These are phyloP conservation scores for Xanthoconium separans DNA, from an alignment of 1,284 basidiomycete genomes.

Conservation along the genomic window DNA sequence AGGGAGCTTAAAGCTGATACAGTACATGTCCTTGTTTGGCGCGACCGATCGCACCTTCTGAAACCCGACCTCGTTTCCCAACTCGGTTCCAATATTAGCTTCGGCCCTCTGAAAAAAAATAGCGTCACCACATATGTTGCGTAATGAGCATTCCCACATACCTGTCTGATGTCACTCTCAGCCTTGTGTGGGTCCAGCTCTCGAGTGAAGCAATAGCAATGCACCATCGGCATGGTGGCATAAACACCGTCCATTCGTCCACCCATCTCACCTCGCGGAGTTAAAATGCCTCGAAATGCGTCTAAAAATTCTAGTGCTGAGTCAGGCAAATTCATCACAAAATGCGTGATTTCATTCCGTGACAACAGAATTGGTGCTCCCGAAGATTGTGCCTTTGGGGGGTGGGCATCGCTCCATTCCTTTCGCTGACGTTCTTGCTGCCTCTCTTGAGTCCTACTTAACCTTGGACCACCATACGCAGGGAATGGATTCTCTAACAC, in stretches of 20 bases:
- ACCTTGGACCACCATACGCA: conserved; percentile 47
- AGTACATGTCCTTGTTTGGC: conserved; percentile 99
- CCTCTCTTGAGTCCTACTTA: conserved; percentile 44
- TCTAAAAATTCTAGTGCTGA: conserved; percentile 89
- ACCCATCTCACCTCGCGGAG: conserved; percentile 33
- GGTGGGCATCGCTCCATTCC: conserved; percentile 9
- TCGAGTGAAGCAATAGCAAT: conserved; percentile 96
- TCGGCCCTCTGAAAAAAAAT: conserved; percentile 64
- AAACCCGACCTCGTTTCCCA: conserved; percentile 57
- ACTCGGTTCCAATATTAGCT: conserved; percentile 55
- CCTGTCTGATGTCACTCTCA: conserved; percentile 75
- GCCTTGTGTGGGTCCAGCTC: conserved; percentile 73
- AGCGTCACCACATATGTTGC: conserved; percentile 6
- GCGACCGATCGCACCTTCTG: conserved; percentile 92
- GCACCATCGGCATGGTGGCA: conserved; percentile 81
- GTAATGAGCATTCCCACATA: conserved; percentile 38
- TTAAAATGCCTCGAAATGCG: conserved; percentile 78
- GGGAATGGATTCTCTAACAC: conserved; percentile 67
- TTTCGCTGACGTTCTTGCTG: conserved; percentile 29
- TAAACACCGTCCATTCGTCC: conserved; percentile 47
- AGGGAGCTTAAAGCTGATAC: conserved; percentile 89
- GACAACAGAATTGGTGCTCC: conserved; percentile 17
- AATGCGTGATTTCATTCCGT: conserved; percentile 74
- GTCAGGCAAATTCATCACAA: conserved; percentile 97
- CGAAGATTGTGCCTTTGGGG: conserved; percentile 1